Evolutionary conservation across 2,329 filamentous ascomycete species (phyloP).

Genomic region (Colletotrichum tamarilloi): DNA sequence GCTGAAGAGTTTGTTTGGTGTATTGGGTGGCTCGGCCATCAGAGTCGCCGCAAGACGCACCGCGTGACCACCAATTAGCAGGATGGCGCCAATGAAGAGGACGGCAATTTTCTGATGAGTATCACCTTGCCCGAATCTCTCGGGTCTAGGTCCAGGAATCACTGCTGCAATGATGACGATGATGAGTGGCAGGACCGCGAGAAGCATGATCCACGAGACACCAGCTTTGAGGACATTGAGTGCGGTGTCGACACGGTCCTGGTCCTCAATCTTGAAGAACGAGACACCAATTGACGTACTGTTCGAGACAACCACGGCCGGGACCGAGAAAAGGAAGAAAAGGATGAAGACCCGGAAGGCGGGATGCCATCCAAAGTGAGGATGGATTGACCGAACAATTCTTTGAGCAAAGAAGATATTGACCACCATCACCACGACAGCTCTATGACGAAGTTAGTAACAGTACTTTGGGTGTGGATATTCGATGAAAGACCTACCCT

Average conservation of each 20-base stretch:
- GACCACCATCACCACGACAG: conserved; percentile 48
- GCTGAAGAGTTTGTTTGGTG: conserved; percentile 43
- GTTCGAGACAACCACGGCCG: conserved; percentile 45
- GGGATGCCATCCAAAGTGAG: conserved; percentile 48
- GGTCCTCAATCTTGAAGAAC: conserved; percentile 38
- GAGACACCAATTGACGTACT: conserved; percentile 45
- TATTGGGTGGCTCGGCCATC: conserved; percentile 37
- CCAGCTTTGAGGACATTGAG: conserved; percentile 38
- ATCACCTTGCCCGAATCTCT: conserved; percentile 47
- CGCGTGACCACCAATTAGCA: conserved; percentile 37
- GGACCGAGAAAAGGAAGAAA: conserved; percentile 43
- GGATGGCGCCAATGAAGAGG: conserved; percentile 38
- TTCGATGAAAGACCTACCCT: conserved; percentile 36
- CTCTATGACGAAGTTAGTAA: conserved; percentile 49
- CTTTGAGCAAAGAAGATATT: conserved; percentile 53
- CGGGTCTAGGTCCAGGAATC: conserved; percentile 42
- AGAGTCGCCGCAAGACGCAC: conserved; percentile 41
- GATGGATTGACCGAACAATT: conserved; percentile 50
- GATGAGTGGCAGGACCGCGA: conserved; percentile 39
- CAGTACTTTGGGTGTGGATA: too few species aligned
- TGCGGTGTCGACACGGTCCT: conserved; percentile 29
- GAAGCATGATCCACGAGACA: conserved; percentile 39
- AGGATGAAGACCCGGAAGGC: conserved; percentile 39
- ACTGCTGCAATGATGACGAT: conserved; percentile 40
- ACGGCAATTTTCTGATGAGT: conserved; percentile 44